Evolutionary conservation across 1,284 basidiomycete species (phyloP), one percentile per base, ranked within the genome.

Genomic region (Heterobasidion parviporum): DNA sequence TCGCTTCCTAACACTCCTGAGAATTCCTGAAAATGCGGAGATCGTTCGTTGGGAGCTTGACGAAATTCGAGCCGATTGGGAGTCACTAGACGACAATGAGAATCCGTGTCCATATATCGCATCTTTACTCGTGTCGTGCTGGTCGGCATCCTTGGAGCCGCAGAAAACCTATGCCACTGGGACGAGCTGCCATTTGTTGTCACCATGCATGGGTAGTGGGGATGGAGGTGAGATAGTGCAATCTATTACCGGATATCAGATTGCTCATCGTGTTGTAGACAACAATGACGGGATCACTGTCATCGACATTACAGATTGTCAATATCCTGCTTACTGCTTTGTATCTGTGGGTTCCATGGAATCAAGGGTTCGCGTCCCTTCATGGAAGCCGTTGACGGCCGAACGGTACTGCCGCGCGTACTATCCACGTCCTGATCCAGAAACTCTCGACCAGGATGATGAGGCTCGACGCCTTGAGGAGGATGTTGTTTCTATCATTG

Each of bases 231-330:
- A 47, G 15, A 14, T 46, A 44, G 6, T 14, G 45, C 26, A 26
- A 14, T 49, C 26, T 46, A 8, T 15, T 9, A n/a, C 48, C 26
- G 51, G 46, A 33, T 43, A 15, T 32, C 10, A 10, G 46, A 8
- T 15, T 16, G 14, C 18, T 18, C 32, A n/a, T 34, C 44, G 49
- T 20, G 45, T 12, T 18, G 18, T 56, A 76, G 74, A 71, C 50
- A 74, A 74, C 56, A 66, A 75, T 57, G 72, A 73, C 41, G 74
- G 74, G 0, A 69, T 75, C 8, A 71, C 74, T 0, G 60, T 76
- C 36, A 62, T 76, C 43, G 76, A 77, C 56, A 62, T 76, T 33
- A 73, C 72, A 1, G 65, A 72, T 56, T 71, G 71, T 1, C 49
- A 59, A 10, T 59, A 66, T 44, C 70, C 71, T 3, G 54, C 68